Conservation (phyloP, 208 protist genomes). For the Porcisia hertigi region DNA sequence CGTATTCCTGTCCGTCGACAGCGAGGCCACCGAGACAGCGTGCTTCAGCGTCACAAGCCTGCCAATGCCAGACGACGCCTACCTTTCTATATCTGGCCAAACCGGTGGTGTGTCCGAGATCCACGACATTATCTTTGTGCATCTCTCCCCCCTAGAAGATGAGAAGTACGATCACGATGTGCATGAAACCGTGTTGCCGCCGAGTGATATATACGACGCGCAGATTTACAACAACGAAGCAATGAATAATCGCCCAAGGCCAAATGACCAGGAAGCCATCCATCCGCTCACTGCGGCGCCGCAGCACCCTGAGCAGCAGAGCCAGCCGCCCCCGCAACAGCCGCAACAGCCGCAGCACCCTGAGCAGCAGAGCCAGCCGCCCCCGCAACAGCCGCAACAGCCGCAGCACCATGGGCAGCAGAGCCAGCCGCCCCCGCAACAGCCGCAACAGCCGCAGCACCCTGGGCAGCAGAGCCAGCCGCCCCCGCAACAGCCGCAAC, state of each 20-base stretch:
- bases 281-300: too few species aligned
- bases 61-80: slow-evolving; percentile 34
- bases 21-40: slow-evolving; percentile 43
- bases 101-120: slow-evolving; percentile 59
- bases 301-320: not conserved
- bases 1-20: slow-evolving; percentile 50
- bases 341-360: slow-evolving; percentile 10
- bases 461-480: slow-evolving; percentile 8
- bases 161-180: slow-evolving; percentile 68
- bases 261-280: not conserved
- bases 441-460: slow-evolving; percentile 1
- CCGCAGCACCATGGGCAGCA: slow-evolving; percentile 10
- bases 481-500: slow-evolving; percentile 1
- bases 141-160: slow-evolving; percentile 51
- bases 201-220: not conserved
- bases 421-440: slow-evolving; percentile 3
- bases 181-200: slow-evolving; percentile 14
- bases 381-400: slow-evolving; percentile 8
- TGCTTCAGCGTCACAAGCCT: slow-evolving; percentile 55
- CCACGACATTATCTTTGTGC: slow-evolving; percentile 83
- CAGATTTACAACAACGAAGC: slow-evolving; percentile 35
- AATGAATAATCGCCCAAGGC: slow-evolving; percentile 24
- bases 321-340: slow-evolving; percentile 2
- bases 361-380: not conserved
- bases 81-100: slow-evolving; percentile 71